These are phyloP conservation scores for Candida andamanensis DNA, from an alignment of 805 yeast genomes.

Conservation along the genomic window DNA sequence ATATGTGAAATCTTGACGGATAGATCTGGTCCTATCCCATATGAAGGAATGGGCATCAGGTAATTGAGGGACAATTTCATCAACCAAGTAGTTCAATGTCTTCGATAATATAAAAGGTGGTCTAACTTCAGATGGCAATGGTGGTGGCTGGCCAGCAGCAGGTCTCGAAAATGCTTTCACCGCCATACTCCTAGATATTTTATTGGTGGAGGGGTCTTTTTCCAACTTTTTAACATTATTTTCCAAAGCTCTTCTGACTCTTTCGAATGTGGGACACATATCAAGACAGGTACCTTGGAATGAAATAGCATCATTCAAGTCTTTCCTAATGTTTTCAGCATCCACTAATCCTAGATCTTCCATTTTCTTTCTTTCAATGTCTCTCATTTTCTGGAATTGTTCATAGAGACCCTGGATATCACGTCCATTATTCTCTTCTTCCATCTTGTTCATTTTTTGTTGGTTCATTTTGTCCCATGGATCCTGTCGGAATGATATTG, in stretches of 20 bases:
- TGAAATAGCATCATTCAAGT: constrained; percentile 79
- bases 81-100: constrained; percentile 69
- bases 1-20: constrained; percentile 93
- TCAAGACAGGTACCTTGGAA: constrained; percentile 86
- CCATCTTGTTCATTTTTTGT: constrained; percentile 49
- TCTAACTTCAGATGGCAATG: constrained; percentile 94
- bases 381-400: constrained; percentile 67
- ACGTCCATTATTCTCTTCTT: constrained; percentile 33
- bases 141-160: constrained; percentile 97
- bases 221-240: constrained; percentile 81
- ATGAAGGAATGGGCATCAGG: constrained; percentile 87
- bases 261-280: constrained; percentile 94
- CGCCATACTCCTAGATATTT: constrained; percentile 56
- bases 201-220: constrained; percentile 50
- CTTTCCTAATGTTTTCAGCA: constrained; percentile 75
- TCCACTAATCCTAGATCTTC: constrained; percentile 80
- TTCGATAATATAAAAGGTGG: constrained; percentile 73
- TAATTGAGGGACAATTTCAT: constrained; percentile 54
- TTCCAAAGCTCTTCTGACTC: constrained; percentile 81
- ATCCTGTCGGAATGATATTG: constrained; percentile 32
- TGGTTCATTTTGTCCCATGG: constrained; percentile 81
- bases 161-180: constrained; percentile 94
- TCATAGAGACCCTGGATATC: constrained; percentile 75
- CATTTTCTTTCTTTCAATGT: constrained; percentile 71
- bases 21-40: constrained; percentile 97